Percentiles rank a stretch among this genome's conserved stretches.
Conservation (phyloP, 2,329 filamentous ascomycete genomes). For the Rosellinia necatrix region DNA sequence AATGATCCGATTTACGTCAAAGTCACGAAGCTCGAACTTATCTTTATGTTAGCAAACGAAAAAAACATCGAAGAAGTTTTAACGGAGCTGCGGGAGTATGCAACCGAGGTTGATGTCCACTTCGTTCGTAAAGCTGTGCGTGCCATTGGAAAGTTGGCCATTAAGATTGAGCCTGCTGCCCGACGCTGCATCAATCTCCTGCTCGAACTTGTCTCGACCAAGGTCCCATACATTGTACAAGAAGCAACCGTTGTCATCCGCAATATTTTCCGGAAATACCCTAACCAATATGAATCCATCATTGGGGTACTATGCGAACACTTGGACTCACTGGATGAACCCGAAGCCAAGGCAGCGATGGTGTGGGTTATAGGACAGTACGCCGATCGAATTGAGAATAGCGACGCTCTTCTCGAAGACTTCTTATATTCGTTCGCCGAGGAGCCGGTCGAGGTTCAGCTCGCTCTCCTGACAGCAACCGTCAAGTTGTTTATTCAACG, state of each 20-base stretch:
- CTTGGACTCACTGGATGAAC: constrained; percentile 93
- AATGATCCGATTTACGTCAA: constrained; percentile 99
- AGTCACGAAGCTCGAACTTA: constrained; percentile 96
- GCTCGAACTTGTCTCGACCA: constrained; percentile 93
- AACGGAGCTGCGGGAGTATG: constrained; percentile 93
- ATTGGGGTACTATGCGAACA: constrained; percentile 96
- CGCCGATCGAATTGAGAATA: constrained; percentile 95
- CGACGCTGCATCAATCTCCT: constrained; percentile 89
- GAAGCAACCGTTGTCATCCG: constrained; percentile 98
- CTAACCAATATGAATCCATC: constrained; percentile 97
- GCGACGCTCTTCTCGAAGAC: constrained; percentile 89
- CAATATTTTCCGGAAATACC: constrained; percentile 99
- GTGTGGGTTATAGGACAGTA: constrained; percentile 99
- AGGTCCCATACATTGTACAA: constrained; percentile 97
- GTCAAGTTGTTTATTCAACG: constrained; percentile 98
- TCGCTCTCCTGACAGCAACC: constrained; percentile 91
- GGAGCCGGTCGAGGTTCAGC: constrained; percentile 92
- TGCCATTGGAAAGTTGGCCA: constrained; percentile 95
- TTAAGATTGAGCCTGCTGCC: constrained; percentile 97
- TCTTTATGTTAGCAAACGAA: constrained; percentile 97
- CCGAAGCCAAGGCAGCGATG: constrained; percentile 97
- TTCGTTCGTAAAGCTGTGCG: constrained; percentile 97
- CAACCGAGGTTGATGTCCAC: constrained; percentile 97
- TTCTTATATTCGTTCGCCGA: constrained; percentile 94
- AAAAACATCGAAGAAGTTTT: constrained; percentile 95